A percentile compares a stretch with the other conserved stretches of the same genome.
Conservation (phyloP, 1,139 yeast species). For the Maudiozyma humilis region DNA sequence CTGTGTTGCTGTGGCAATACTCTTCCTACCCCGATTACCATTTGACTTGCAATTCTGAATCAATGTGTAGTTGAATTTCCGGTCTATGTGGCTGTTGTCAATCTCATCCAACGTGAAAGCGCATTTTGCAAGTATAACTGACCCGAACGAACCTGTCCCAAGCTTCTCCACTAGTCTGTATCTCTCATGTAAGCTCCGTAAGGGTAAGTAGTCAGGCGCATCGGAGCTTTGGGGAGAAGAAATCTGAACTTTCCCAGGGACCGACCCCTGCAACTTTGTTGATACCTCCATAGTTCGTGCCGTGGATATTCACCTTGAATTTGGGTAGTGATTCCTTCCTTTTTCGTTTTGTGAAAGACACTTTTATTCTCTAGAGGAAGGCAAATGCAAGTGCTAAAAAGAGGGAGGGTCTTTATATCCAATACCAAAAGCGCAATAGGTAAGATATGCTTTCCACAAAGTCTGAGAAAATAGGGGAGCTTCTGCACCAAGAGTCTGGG, state of each 20-base stretch:
- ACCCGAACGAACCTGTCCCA: slow-evolving; percentile 77
- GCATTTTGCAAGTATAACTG: slow-evolving; percentile 55
- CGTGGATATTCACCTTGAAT: background rate
- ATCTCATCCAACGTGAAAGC: slow-evolving; percentile 20
- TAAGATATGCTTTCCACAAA: background rate
- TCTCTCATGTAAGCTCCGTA: slow-evolving; percentile 38
- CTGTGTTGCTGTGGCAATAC: slow-evolving; percentile 29
- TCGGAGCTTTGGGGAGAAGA: slow-evolving; percentile 32
- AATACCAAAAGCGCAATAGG: background rate
- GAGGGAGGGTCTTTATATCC: background rate
- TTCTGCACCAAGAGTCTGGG: background rate
- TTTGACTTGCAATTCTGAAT: slow-evolving; percentile 41
- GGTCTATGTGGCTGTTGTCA: slow-evolving; percentile 1
- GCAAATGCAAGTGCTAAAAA: background rate
- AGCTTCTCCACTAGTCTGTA: slow-evolving; percentile 47
- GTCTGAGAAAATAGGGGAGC: background rate
- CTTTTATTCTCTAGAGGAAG: too few species aligned
- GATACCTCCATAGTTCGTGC: background rate
- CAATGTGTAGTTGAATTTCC: slow-evolving; percentile 25
- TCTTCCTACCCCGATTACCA: slow-evolving; percentile 23
- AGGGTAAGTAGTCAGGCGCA: slow-evolving; percentile 37
- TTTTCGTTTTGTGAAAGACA: background rate
- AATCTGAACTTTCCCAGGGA: background rate
- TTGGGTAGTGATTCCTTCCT: background rate
- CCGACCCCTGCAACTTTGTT: background rate